phyloP scores from a whole-genome alignment of 495 filamentous ascomycete species.

The Articulospora tetracladia region DNA sequence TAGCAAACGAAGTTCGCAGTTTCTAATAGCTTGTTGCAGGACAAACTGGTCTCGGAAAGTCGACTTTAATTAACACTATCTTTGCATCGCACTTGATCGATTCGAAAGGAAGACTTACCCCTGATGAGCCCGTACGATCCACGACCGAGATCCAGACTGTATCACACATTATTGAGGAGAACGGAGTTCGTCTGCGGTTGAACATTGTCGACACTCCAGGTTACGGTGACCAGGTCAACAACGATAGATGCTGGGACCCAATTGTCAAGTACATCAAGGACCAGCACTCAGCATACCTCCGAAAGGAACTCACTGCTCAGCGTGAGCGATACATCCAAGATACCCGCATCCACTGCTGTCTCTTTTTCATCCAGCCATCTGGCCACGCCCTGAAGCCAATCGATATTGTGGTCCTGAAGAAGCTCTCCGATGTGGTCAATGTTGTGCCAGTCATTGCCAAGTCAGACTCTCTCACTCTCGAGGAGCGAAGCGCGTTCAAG shows the following conservation, averaged over 20 bases:
- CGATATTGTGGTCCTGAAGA: conserved; percentile 98
- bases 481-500: conserved; percentile 95
- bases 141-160: conserved; percentile 98
- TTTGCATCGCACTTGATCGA: conserved; percentile 99
- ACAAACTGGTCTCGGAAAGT: conserved; percentile 98
- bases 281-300: conserved; percentile 98
- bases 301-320: conserved; percentile 99
- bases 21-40: conserved; percentile 47
- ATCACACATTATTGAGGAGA: conserved; percentile 99
- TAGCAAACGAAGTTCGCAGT: conserved; percentile 26
- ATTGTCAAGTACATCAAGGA: conserved; percentile 99
- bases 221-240: conserved; percentile 99
- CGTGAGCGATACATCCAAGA: conserved; percentile 99
- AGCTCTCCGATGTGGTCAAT: conserved; percentile 98
- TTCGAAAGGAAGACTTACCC: conserved; percentile 89
- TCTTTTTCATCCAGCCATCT: conserved; percentile 99
- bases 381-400: conserved; percentile 98
- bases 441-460: conserved; percentile 99
- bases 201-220: conserved; percentile 98
- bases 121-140: conserved; percentile 86
- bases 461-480: conserved; percentile 91
- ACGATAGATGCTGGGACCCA: conserved; percentile 98
- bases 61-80: conserved; percentile 99
- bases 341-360: conserved; percentile 97
- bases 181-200: conserved; percentile 92